A percentile compares a stretch with the other conserved stretches of the same genome.
These are phyloP conservation scores for Dorcoceras hygrometricum DNA, from an alignment of 257 asterid genomes.

Conservation along the genomic window DNA sequence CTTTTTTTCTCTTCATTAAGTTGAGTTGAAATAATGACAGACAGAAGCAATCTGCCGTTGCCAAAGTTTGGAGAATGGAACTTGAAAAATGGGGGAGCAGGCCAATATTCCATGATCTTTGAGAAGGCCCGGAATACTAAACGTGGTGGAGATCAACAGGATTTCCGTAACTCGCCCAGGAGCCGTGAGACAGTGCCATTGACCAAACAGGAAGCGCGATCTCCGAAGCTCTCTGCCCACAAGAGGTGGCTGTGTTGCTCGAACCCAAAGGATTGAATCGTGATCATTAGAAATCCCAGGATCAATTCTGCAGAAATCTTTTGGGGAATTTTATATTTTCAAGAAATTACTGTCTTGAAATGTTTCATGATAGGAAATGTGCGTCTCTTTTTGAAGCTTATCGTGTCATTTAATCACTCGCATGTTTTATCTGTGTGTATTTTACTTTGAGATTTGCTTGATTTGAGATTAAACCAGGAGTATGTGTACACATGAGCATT, in stretches of 20 bases:
- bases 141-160: constrained; percentile 22
- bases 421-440: no score
- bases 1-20: neutral
- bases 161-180: constrained; percentile 27
- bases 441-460: no score
- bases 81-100: constrained; percentile 40
- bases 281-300: constrained; percentile 13
- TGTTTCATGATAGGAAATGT: neutral
- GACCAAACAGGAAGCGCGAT: constrained; percentile 15
- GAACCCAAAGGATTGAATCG: constrained; percentile 28
- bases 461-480: no score
- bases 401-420: no score
- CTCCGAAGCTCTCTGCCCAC: constrained; percentile 18
- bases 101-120: constrained; percentile 43
- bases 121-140: constrained; percentile 44
- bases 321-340: neutral
- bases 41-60: constrained; percentile 29
- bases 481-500: no score
- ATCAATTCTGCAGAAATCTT: neutral
- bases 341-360: neutral
- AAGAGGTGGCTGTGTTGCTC: constrained; percentile 49
- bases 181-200: constrained; percentile 18
- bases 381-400: no score
- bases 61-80: constrained; percentile 61
- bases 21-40: constrained; percentile 27